Evolutionary conservation across 345 rosid species (phyloP), one percentile per base, ranked within the genome.

Genomic region (Turritis glabra): DNA sequence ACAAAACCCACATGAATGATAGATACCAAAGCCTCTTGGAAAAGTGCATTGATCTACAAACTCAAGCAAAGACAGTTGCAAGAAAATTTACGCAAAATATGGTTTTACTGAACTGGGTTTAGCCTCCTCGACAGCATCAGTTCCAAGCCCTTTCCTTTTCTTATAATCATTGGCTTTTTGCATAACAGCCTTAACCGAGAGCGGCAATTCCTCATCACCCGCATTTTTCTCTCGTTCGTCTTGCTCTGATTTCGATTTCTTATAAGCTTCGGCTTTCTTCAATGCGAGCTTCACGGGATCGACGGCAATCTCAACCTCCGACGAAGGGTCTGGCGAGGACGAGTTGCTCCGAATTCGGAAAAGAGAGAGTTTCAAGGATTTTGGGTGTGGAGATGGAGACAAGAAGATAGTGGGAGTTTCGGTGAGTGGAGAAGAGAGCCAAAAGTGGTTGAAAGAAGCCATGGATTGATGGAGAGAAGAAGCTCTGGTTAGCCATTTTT

Each of bases 221-320:
- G 27, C 33, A 41, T 19, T 51, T 59, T 17, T 54, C 54, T 78
- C 46, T 7, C 3, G 12, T 18, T 10, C 40, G 22, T n/a, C 19
- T 51, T 23, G 69, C 70, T 76, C 75, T 1, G 54, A 11, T 55
- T 74, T 74, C 2, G 68, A 55, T 64, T 84, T 81, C 82, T 71
- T 85, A 54, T 86, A 89, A 1, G 86, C 85, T 80, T 80, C 80
- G 1, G 89, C 92, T 80, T 79, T 90, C 80, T 84, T 86, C 62
- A 85, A 84, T 4, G 98, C 91, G n/a, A 89, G 86, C 75, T 85
- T 89, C 4, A 86, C 85, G 5, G 86, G 88, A 73, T 86, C 95
- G 1, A 77, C 80, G 8, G 78, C 72, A 46, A 82, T 67, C 26
- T 72, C 71, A 29, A 66, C 68, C 44, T 73, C 82, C 23, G 78